Evolutionary conservation across 495 filamentous ascomycete species (phyloP).

Genomic region (Durotheca rogersii): DNA sequence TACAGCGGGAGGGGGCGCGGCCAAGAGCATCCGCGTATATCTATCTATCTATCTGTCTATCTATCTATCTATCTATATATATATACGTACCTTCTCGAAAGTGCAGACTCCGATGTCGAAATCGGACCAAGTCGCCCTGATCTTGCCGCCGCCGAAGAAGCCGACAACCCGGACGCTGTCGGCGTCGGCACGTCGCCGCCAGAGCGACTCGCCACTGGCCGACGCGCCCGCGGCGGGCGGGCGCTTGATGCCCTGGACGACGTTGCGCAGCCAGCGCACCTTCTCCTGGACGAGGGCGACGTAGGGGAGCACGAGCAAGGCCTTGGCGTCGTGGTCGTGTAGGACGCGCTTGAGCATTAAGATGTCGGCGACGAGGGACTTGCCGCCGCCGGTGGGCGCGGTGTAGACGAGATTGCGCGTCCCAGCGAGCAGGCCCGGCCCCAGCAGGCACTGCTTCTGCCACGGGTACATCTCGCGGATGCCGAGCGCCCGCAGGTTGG

Average conservation of each 20-base stretch:
- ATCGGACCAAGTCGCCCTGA: slow-evolving; percentile 66
- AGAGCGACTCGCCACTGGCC: slow-evolving; percentile 33
- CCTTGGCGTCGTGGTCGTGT: slow-evolving; percentile 64
- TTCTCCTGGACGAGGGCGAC: slow-evolving; percentile 84
- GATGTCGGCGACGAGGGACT: slow-evolving; percentile 75
- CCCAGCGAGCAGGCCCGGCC: slow-evolving; percentile 65
- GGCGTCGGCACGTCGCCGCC: slow-evolving; percentile 47
- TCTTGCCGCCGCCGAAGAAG: slow-evolving; percentile 72
- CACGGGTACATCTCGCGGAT: slow-evolving; percentile 75
- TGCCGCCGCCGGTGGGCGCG: slow-evolving; percentile 82
- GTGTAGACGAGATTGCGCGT: slow-evolving; percentile 75
- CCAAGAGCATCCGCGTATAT: no score
- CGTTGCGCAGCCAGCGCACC: slow-evolving; percentile 69
- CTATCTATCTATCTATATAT: no score
- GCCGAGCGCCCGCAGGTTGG: slow-evolving; percentile 64
- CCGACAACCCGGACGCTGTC: slow-evolving; percentile 63
- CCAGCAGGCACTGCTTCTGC: slow-evolving; percentile 77
- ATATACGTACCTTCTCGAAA: slow-evolving; percentile 84
- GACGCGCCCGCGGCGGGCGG: slow-evolving; percentile 9
- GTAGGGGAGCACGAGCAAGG: slow-evolving; percentile 77
- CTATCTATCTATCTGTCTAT: no score
- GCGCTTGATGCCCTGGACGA: slow-evolving; percentile 64
- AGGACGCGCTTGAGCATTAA: slow-evolving; percentile 73
- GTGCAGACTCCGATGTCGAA: slow-evolving; percentile 81
- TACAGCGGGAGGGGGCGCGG: slow-evolving; percentile 1